Conservation (phyloP, 768 basidiomycete species). For the Suillus sp. region DNA sequence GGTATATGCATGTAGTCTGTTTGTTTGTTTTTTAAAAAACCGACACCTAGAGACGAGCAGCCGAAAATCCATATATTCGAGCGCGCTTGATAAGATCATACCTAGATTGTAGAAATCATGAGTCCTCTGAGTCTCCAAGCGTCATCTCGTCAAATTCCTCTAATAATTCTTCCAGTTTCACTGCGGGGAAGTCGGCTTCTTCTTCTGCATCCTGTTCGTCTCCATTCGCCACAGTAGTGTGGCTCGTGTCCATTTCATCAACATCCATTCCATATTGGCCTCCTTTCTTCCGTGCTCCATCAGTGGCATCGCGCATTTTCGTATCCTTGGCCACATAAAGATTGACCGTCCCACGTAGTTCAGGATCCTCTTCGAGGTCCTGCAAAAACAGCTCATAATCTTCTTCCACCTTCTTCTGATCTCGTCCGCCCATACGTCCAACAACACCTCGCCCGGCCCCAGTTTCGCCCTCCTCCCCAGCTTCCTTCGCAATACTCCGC, state of each 20-base stretch:
- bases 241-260: constrained; percentile 46
- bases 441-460: constrained; percentile 81
- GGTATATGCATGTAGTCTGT: not conserved
- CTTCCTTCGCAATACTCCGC: constrained; percentile 90
- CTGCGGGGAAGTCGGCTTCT: constrained; percentile 87
- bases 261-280: constrained; percentile 60
- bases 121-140: constrained; percentile 47
- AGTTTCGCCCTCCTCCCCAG: constrained; percentile 83
- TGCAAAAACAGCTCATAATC: constrained; percentile 97
- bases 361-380: constrained; percentile 93
- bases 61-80: not conserved
- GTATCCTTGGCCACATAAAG: constrained; percentile 73
- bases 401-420: constrained; percentile 90
- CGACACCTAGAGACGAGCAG: not conserved
- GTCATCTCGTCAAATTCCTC: constrained; percentile 94
- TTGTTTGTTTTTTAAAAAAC: not conserved
- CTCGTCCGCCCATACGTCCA: constrained; percentile 86
- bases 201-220: constrained; percentile 54
- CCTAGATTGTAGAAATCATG: not conserved
- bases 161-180: constrained; percentile 81
- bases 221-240: constrained; percentile 23
- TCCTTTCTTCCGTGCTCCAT: constrained; percentile 20
- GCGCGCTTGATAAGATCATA: not conserved
- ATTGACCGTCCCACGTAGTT: constrained; percentile 85
- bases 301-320: constrained; percentile 47